Evolutionary conservation across 805 yeast genomes (phyloP).

Genomic region (Dipodascus albidus): DNA sequence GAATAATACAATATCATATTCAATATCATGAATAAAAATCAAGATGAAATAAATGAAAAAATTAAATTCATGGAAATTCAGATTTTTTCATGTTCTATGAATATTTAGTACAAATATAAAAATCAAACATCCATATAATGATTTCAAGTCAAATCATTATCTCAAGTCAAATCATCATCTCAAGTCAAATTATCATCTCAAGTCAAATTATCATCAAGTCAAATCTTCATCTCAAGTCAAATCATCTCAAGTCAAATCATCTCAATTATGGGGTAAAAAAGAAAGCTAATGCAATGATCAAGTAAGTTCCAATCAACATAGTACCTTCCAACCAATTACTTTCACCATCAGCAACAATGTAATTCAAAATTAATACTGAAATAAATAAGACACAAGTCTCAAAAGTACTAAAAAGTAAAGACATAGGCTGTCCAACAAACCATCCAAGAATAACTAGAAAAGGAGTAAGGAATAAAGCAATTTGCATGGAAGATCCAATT

Average conservation of each 20-base stretch:
- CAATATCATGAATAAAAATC: no score
- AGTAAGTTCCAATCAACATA: slow-evolving; percentile 77
- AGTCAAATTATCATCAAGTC: background rate
- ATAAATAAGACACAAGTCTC: slow-evolving; percentile 90
- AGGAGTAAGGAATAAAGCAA: slow-evolving; percentile 91
- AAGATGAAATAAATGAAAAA: no score
- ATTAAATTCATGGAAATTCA: no score
- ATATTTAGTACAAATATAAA: no score
- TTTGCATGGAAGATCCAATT: slow-evolving; percentile 89
- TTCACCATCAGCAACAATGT: slow-evolving; percentile 85
- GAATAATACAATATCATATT: no score
- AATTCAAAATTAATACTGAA: slow-evolving; percentile 78
- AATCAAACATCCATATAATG: no score
- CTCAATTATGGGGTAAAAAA: slow-evolving; percentile 32
- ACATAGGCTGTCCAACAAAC: slow-evolving; percentile 84
- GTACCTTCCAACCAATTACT: slow-evolving; percentile 96
- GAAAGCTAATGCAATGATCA: slow-evolving; percentile 82
- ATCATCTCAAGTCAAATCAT: background rate
- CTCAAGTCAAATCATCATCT: no score
- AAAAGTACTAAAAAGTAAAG: slow-evolving; percentile 79
- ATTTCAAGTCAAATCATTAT: no score
- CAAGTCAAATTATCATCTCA: background rate
- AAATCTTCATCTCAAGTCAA: background rate
- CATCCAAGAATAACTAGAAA: slow-evolving; percentile 93
- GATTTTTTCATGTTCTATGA: no score